phyloP scores from a whole-genome alignment of 768 basidiomycete genomes.

The Rubroboletus satanas region DNA sequence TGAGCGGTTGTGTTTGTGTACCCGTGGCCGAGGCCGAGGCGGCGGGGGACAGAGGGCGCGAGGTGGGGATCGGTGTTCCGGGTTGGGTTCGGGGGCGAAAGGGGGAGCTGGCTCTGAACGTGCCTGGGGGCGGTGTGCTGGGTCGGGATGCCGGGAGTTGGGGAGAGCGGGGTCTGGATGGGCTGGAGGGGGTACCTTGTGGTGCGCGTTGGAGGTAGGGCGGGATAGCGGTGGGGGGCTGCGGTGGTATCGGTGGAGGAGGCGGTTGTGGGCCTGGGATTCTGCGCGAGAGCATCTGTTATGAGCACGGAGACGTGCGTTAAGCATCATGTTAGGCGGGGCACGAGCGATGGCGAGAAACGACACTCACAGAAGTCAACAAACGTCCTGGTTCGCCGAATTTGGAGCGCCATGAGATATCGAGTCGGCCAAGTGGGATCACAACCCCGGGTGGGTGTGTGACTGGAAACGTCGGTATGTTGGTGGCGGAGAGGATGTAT shows the following conservation, averaged over 20 bases:
- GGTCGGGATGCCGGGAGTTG: conserved; percentile 51
- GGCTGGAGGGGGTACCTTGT: conserved; percentile 33
- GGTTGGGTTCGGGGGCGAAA: conserved; percentile 33
- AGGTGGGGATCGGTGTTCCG: conserved; percentile 22
- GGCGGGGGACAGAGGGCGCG: conserved; percentile 32
- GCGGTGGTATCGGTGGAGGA: conserved; percentile 26
- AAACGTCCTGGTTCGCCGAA: conserved; percentile 85
- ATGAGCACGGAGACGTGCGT: not conserved
- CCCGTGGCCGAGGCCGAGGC: conserved; percentile 22
- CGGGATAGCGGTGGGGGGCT: conserved; percentile 70
- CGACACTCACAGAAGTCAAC: conserved; percentile 62
- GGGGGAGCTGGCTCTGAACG: conserved; percentile 44
- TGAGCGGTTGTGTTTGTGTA: conserved; percentile 19
- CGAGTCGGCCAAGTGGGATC: conserved; percentile 80
- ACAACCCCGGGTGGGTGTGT: conserved; percentile 61
- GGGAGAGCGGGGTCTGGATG: conserved; percentile 58
- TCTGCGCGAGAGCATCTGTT: conserved; percentile 70
- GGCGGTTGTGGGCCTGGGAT: conserved; percentile 52
- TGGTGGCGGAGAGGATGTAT: conserved; percentile 66
- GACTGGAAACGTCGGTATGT: conserved; percentile 41
- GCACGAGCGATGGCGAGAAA: not conserved
- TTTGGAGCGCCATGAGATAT: conserved; percentile 83
- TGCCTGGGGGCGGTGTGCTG: conserved; percentile 48
- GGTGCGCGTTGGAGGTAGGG: conserved; percentile 64
- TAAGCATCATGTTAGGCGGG: not conserved